Base-by-base conservation (phyloP, 1,284 basidiomycete genomes). In the Malassezia japonica region DNA sequence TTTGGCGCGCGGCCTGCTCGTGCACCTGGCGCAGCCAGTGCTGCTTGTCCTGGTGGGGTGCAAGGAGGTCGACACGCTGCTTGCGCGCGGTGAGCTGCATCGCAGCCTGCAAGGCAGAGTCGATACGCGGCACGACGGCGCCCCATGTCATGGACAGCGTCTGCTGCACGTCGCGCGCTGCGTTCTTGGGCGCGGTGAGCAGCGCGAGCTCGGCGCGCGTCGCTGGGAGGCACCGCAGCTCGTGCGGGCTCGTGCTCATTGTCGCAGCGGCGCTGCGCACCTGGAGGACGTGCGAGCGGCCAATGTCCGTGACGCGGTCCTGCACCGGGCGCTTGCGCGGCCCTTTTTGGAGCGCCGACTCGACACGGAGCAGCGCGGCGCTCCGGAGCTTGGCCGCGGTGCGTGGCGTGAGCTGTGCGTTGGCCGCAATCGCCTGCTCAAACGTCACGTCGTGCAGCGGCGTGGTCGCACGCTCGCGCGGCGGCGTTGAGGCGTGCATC, bases 251-350 rank as follows among this genome's bases (percentile, higher is more conserved):
- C n/a, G 27, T 29, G 31, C 15, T 41, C 16, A 41, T 40, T 15
- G 50, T 47, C 18, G 32, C 38, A 15, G 50, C 44, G 15, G 43
- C 46, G 6, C 45, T 37, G 18, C 45, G 43, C 29, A 42, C 32
- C 37, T 41, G 50, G 9, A 41, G 16, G 27, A 27, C 38, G 45
- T 10, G 35, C 45, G 9, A 29, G 51, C 43, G 46, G 16, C 24
- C 18, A 16, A 47, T 21, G 20, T 53, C 43, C 13, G 50, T 53
- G 16, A 53, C 45, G 18, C 25, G 24, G 32, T 54, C 51, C 33
- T 54, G 46, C 18, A 48, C 32, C 2, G 47, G 46, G 9, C 51
- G 51, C 37, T 54, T 54, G 25, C 51, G 51, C n/a, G 25, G 27
- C 4, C 23, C 32, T 27, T 47, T 47, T n/a, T n/a, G n/a, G 13